phyloP scores from a whole-genome alignment of 2,329 filamentous ascomycete species.

The Mycosphaerella arachidis region DNA sequence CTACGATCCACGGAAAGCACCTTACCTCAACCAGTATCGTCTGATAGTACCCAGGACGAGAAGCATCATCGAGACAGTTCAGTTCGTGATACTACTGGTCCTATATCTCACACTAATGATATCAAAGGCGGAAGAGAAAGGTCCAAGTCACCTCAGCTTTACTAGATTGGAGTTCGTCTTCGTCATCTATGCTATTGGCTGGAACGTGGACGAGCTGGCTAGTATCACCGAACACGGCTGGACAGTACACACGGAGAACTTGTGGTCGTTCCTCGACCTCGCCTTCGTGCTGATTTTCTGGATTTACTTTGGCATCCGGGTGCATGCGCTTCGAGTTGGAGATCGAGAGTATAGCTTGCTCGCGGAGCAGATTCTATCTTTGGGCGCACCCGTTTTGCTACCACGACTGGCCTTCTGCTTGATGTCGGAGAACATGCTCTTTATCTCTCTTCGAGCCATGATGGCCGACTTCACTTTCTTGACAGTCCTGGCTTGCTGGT shows the following conservation, averaged over 20 bases:
- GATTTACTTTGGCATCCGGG: slow-evolving; percentile 62
- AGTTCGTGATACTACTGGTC: slow-evolving; percentile 65
- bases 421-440: slow-evolving; percentile 78
- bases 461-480: slow-evolving; percentile 79
- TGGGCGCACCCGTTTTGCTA: slow-evolving; percentile 72
- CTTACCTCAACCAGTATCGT: slow-evolving; percentile 77
- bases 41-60: slow-evolving; percentile 75
- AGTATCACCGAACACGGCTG: slow-evolving; percentile 71
- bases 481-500: slow-evolving; percentile 72
- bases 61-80: slow-evolving; percentile 67
- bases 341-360: slow-evolving; percentile 30
- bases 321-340: slow-evolving; percentile 57
- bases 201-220: slow-evolving; percentile 73
- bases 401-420: slow-evolving; percentile 78
- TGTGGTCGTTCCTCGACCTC: slow-evolving; percentile 84
- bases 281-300: slow-evolving; percentile 69
- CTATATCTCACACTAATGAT: slow-evolving; percentile 72
- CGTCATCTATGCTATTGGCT: slow-evolving; percentile 69
- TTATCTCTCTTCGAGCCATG: slow-evolving; percentile 76
- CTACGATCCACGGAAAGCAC: slow-evolving; percentile 71
- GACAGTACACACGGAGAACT: slow-evolving; percentile 80
- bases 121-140: slow-evolving; percentile 53
- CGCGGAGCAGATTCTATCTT: slow-evolving; percentile 71
- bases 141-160: slow-evolving; percentile 31
- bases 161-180: slow-evolving; percentile 61